Evolutionary conservation across 179 eudicot genomes (phyloP).

Genomic region (Silene vulgaris): DNA sequence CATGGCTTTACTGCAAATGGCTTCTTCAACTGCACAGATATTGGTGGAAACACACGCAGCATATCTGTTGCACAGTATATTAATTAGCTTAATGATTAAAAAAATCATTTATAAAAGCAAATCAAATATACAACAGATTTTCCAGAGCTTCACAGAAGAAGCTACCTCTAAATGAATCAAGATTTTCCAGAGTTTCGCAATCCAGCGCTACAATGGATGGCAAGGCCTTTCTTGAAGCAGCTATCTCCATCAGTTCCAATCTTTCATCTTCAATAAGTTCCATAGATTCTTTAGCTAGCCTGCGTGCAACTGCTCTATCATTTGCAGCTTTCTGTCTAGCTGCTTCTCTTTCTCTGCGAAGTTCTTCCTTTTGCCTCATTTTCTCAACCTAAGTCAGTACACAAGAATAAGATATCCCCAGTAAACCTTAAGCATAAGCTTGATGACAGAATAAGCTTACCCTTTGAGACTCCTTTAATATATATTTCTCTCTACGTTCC

Average conservation of each 20-base stretch:
- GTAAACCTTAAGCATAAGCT: background rate
- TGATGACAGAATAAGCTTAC: conserved; percentile 35
- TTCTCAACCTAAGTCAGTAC: conserved; percentile 56
- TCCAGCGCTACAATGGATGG: conserved; percentile 73
- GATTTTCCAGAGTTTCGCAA: conserved; percentile 64
- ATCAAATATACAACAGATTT: conserved; percentile 21
- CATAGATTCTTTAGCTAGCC: conserved; percentile 80
- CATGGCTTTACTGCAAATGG: conserved; percentile 71
- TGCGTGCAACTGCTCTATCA: conserved; percentile 84
- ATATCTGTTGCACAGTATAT: conserved; percentile 38
- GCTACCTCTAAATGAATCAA: conserved; percentile 64
- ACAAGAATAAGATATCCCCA: conserved; percentile 9
- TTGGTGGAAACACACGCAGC: conserved; percentile 67
- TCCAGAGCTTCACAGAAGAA: conserved; percentile 38
- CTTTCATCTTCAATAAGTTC: conserved; percentile 89
- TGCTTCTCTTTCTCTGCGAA: conserved; percentile 80
- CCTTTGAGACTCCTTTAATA: conserved; percentile 63
- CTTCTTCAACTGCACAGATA: conserved; percentile 56
- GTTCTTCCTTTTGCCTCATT: conserved; percentile 75
- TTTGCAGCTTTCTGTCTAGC: conserved; percentile 89
- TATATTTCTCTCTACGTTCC: conserved; percentile 73
- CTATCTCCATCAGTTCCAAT: conserved; percentile 89
- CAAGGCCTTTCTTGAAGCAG: conserved; percentile 61
- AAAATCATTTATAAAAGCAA: background rate
- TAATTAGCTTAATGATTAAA: background rate